Evolutionary conservation across 2,329 filamentous ascomycete species (phyloP).

Genomic region (Claviceps digitariae): DNA sequence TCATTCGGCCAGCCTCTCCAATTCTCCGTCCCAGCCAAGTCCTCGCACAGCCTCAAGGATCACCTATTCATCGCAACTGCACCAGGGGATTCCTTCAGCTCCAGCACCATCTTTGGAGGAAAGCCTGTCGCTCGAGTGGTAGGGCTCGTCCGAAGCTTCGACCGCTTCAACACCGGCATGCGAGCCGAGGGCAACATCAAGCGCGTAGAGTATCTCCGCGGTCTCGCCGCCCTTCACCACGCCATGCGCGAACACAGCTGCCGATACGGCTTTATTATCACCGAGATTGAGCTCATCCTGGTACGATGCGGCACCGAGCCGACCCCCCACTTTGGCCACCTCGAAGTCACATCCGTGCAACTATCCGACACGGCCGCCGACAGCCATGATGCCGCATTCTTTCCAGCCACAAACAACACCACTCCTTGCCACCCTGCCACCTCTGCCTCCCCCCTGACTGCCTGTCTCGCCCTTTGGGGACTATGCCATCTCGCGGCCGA

Average conservation of each 20-base stretch:
- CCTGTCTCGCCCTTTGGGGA: constrained; percentile 63
- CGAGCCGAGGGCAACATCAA: constrained; percentile 72
- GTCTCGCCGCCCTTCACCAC: constrained; percentile 73
- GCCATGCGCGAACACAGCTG: constrained; percentile 89
- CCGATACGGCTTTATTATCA: constrained; percentile 92
- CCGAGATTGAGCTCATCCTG: constrained; percentile 86
- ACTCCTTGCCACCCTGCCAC: constrained; percentile 9
- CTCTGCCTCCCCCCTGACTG: constrained; percentile 41
- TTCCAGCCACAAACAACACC: constrained; percentile 13
- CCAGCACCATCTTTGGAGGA: constrained; percentile 35
- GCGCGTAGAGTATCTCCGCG: constrained; percentile 78
- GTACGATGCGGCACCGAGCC: constrained; percentile 64
- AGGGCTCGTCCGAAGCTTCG: constrained; percentile 80
- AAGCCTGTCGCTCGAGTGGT: constrained; percentile 48
- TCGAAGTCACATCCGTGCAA: constrained; percentile 57
- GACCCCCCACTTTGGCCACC: constrained; percentile 74
- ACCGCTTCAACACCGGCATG: constrained; percentile 93
- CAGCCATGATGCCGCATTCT: constrained; percentile 18
- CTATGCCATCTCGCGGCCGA: constrained; percentile 58
- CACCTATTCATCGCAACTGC: constrained; percentile 54
- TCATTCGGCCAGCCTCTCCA: constrained; percentile 54
- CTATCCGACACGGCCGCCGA: constrained; percentile 30
- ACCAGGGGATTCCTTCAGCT: constrained; percentile 41
- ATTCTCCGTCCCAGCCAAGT: constrained; percentile 28
- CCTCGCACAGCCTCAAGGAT: constrained; percentile 27